Base-by-base conservation (phyloP, 23 red algal species). In the Porphyridium purpureum region DNA sequence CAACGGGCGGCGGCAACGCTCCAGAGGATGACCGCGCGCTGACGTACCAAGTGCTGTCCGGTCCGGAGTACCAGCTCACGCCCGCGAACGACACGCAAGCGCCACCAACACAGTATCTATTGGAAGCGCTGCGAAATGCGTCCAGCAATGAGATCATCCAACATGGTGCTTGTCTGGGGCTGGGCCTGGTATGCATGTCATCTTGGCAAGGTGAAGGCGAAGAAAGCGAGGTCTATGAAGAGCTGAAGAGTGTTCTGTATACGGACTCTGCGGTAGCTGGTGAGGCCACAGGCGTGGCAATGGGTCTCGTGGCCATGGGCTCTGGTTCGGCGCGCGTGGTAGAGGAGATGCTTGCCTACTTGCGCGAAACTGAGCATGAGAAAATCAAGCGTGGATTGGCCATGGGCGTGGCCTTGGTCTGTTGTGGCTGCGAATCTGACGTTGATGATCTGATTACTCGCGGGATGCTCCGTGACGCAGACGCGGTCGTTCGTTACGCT, bases 131-230 rank as follows among this genome's bases (percentile, higher is more conserved):
- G 50, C 79, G 73, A 17, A 57, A 47, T 26, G 54, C 74, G 0
- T 65, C 68, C 8, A 76, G 59, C 35, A 98, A 72, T 68, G 80
- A 86, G n/a, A 74, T 98, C n/a, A 71, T 98, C 33, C 75, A 98
- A 60, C 90, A 98, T 56, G 90, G 90, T 24, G 90, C 79, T 0
- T 98, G 90, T 63, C 66, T 98, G 1, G 90, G 78, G 21, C 77
- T 98, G 1, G 90, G 90, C 27, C 66, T 98, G 17, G 59, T 72
- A 7, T 46, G 66, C 27, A 83, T 98, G 74, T 74, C 69, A 21
- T 68, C 74, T 2, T 73, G 73, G 70, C 66, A 82, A 64, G 86
- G 71, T 27, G 69, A 75, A 33, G n/a, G n/a, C n/a, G 34, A 46
- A 7, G 84, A 81, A 17, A 80, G 57, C 47, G 80, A 98, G 31